phyloP scores from a whole-genome alignment of 352 stramenopile genomes.

The Phytophthora rubi region DNA sequence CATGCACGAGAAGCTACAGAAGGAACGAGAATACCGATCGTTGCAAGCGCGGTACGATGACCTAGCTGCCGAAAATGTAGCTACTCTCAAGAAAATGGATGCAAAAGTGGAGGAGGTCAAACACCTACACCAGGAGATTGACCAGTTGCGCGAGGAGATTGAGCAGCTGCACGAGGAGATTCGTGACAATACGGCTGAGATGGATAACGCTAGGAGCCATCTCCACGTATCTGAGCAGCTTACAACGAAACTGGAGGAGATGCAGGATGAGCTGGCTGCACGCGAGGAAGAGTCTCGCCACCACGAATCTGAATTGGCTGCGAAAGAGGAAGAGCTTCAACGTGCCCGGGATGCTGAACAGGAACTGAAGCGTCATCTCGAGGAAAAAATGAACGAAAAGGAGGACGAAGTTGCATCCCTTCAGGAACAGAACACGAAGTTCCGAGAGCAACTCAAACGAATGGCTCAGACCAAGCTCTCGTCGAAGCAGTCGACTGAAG shows the following conservation, averaged over 20 bases:
- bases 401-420: constrained; percentile 39
- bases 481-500: constrained; percentile 26
- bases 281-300: constrained; percentile 40
- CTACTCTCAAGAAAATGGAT: constrained; percentile 28
- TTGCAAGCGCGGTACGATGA: constrained; percentile 41
- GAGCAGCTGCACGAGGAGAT: constrained; percentile 43
- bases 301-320: constrained; percentile 39
- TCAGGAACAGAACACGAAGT: constrained; percentile 36
- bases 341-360: constrained; percentile 21
- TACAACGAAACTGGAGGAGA: constrained; percentile 50
- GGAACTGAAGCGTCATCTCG: constrained; percentile 31
- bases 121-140: constrained; percentile 29
- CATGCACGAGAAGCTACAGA: constrained; percentile 62
- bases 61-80: constrained; percentile 34
- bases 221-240: constrained; percentile 54
- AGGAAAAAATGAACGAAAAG: constrained; percentile 30
- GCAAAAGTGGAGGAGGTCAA: constrained; percentile 37
- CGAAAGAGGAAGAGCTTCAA: constrained; percentile 37
- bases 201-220: constrained; percentile 45
- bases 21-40: constrained; percentile 52
- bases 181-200: constrained; percentile 49
- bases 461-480: constrained; percentile 29
- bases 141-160: constrained; percentile 39
- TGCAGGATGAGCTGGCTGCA: constrained; percentile 42
- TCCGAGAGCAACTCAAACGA: constrained; percentile 38